phyloP scores from a whole-genome alignment of 306 rosid species.

The Cyamopsis tetragonoloba region DNA sequence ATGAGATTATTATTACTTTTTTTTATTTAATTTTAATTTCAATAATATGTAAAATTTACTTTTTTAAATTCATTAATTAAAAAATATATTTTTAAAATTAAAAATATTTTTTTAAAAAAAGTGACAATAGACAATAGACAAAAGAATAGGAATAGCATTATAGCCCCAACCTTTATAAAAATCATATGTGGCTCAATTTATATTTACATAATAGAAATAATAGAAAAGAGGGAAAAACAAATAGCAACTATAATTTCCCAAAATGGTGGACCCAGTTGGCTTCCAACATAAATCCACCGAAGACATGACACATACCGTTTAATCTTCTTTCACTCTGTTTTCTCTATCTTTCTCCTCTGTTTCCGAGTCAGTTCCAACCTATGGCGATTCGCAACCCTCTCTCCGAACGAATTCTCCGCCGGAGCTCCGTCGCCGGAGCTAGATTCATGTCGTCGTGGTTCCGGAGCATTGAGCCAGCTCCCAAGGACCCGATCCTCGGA shows the following conservation, averaged over 20 bases:
- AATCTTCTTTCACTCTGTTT: not conserved
- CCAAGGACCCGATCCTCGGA: slow-evolving; percentile 98
- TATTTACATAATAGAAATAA: no score
- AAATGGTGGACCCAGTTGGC: not conserved
- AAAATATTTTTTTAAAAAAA: no score
- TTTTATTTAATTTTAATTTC: no score
- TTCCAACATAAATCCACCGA: not conserved
- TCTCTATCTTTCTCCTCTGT: not conserved
- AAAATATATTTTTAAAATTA: no score
- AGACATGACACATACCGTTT: not conserved
- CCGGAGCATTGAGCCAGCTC: slow-evolving; percentile 70
- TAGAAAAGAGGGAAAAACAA: no score
- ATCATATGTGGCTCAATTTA: no score
- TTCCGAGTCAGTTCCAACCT: not conserved
- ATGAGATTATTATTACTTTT: no score
- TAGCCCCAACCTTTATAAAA: no score
- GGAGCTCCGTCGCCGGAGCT: slow-evolving; percentile 44
- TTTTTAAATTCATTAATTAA: no score
- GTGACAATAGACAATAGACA: no score
- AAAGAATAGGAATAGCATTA: no score
- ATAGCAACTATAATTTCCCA: not conserved
- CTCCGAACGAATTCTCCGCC: slow-evolving; percentile 20
- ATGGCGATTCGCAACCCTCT: slow-evolving; percentile 56
- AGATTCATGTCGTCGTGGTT: slow-evolving; percentile 82
- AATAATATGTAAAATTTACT: no score